Evolutionary conservation across 129 eudicot species (phyloP).

Genomic region (sunflower (Helianthus annuus)): HanXRQr2.0-SUNRISE NC_035438.2:121945677-121946176

Average conservation of each 20-base stretch:
- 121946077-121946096: slow-evolving; percentile 58
- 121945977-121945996: slow-evolving; percentile 71
- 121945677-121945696: too few species aligned
- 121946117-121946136: slow-evolving; percentile 61
- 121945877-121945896: too few species aligned
- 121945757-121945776: slow-evolving; percentile 85
- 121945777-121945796: slow-evolving; percentile 95
- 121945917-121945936: slow-evolving; percentile 96
- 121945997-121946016: slow-evolving; percentile 2
- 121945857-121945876: background rate
- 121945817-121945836: slow-evolving; percentile 25
- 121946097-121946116: slow-evolving; percentile 86
- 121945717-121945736: slow-evolving; percentile 87
- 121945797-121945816: slow-evolving; percentile 96
- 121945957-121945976: slow-evolving; percentile 95
- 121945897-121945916: slow-evolving; percentile 35
- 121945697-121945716: background rate
- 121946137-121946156: slow-evolving; percentile 83
- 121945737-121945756: slow-evolving; percentile 71
- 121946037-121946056: background rate
- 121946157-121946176: slow-evolving; percentile 96
- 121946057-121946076: too few species aligned
- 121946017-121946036: background rate
- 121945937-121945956: slow-evolving; percentile 85
- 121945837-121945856: background rate